Percentiles rank a stretch among this genome's conserved stretches.
Conservation (phyloP, 2,329 filamentous ascomycete genomes). For the Didymella arachidicola region DNA sequence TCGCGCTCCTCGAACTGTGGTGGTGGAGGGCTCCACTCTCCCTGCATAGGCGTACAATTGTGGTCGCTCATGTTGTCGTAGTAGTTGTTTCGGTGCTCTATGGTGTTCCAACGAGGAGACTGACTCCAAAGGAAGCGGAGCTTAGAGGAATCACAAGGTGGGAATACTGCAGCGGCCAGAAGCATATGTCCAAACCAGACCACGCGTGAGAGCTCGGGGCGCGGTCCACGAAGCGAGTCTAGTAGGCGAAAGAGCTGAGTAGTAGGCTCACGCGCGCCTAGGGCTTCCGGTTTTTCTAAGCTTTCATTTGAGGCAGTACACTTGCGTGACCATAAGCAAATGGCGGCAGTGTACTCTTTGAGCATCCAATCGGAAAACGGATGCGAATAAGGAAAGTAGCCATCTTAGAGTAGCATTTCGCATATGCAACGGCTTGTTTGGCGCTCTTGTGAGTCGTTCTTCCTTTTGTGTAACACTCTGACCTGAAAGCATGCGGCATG, state of each 20-base stretch:
- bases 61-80: slow-evolving; percentile 5
- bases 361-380: slow-evolving; percentile 22
- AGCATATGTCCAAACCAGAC: slow-evolving; percentile 4
- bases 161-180: slow-evolving; percentile 1
- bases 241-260: slow-evolving; percentile 23
- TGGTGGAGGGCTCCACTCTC: slow-evolving; percentile 34
- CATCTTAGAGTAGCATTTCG: slow-evolving; percentile 3
- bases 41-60: slow-evolving; percentile 19
- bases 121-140: neutral
- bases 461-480: slow-evolving; percentile 6
- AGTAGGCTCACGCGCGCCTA: slow-evolving; percentile 18
- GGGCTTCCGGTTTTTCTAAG: slow-evolving; percentile 20
- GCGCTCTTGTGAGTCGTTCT: neutral
- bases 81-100: slow-evolving; percentile 12
- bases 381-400: neutral
- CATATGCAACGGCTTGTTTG: slow-evolving; percentile 1
- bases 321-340: slow-evolving; percentile 28
- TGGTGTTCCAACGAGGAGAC: neutral
- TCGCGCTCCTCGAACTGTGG: slow-evolving; percentile 34
- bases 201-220: slow-evolving; percentile 3
- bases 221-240: slow-evolving; percentile 12
- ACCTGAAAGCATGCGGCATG: neutral
- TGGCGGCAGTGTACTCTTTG: slow-evolving; percentile 17
- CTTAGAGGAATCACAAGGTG: neutral
- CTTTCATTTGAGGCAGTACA: slow-evolving; percentile 19